Conservation (phyloP, 169 alveolate genomes). For the Plasmodium cynomolgi region DNA sequence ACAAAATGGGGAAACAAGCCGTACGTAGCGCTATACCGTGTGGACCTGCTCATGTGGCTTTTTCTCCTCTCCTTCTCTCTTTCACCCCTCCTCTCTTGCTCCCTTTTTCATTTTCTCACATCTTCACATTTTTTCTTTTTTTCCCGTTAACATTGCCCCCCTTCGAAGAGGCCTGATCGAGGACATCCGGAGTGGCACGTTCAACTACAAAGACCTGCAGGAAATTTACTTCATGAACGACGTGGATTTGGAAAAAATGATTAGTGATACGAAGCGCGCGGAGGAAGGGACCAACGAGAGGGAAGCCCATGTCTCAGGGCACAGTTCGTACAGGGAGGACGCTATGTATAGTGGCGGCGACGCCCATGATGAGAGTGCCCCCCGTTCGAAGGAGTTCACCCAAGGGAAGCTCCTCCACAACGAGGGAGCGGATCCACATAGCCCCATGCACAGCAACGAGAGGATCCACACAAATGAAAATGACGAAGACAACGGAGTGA, state of each 20-base stretch:
- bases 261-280: not conserved
- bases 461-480: not conserved
- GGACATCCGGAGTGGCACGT: slow-evolving; percentile 35
- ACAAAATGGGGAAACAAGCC: not conserved
- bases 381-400: not conserved
- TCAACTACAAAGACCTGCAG: slow-evolving; percentile 39
- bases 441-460: not conserved
- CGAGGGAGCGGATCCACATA: not conserved
- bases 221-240: slow-evolving; percentile 63
- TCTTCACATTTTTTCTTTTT: not conserved
- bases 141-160: not conserved
- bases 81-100: no score
- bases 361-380: not conserved
- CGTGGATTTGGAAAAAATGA: slow-evolving; percentile 8
- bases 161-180: slow-evolving; percentile 24
- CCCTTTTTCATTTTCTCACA: not conserved
- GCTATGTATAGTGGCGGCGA: not conserved
- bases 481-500: not conserved
- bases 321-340: not conserved
- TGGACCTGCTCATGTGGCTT: not conserved
- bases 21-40: not conserved
- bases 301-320: not conserved
- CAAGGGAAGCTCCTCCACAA: not conserved
- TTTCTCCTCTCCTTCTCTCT: not conserved
- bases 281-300: slow-evolving; percentile 7